Conservation (phyloP, 805 yeast species). For the Scheffersomyces amazonensis region DNA sequence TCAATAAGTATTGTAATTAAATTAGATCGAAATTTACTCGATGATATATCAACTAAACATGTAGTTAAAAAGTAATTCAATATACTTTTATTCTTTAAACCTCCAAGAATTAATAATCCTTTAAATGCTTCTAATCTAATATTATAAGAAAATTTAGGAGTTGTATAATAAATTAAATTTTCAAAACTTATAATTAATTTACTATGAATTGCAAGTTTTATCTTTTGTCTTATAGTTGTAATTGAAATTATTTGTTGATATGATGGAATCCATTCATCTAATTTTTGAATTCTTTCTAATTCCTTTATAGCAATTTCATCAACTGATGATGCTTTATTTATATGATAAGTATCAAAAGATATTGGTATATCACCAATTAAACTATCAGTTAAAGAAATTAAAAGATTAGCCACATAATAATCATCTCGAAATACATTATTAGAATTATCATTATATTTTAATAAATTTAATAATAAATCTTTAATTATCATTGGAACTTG, state of each 20-base stretch:
- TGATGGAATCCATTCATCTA: constrained; percentile 87
- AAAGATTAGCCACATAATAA: constrained; percentile 57
- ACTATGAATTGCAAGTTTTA: constrained; percentile 56
- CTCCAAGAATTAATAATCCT: constrained; percentile 72
- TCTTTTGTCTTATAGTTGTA: constrained; percentile 57
- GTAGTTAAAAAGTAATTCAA: constrained; percentile 60
- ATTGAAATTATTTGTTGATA: constrained; percentile 54
- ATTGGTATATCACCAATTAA: constrained; percentile 15
- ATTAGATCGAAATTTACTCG: constrained; percentile 49
- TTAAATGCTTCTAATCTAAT: constrained; percentile 67
- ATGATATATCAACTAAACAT: constrained; percentile 49
- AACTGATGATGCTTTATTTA: constrained; percentile 11
- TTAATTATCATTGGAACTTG: constrained; percentile 57
- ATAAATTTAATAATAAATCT: constrained; percentile 61
- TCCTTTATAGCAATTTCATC: constrained; percentile 48
- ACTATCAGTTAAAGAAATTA: constrained; percentile 47
- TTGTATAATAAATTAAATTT: constrained; percentile 54
- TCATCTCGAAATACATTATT: constrained; percentile 75
- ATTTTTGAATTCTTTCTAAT: constrained; percentile 66
- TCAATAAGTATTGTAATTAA: constrained; percentile 46
- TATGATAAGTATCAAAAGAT: constrained; percentile 6
- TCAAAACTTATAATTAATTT: constrained; percentile 49
- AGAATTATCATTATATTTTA: constrained; percentile 83
- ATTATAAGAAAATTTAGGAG: constrained; percentile 42
- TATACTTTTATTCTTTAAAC: constrained; percentile 61